Evolutionary conservation across 768 basidiomycete genomes (phyloP), one percentile per base, ranked within the genome.

Genomic region (Lentinula guzmanii): DNA sequence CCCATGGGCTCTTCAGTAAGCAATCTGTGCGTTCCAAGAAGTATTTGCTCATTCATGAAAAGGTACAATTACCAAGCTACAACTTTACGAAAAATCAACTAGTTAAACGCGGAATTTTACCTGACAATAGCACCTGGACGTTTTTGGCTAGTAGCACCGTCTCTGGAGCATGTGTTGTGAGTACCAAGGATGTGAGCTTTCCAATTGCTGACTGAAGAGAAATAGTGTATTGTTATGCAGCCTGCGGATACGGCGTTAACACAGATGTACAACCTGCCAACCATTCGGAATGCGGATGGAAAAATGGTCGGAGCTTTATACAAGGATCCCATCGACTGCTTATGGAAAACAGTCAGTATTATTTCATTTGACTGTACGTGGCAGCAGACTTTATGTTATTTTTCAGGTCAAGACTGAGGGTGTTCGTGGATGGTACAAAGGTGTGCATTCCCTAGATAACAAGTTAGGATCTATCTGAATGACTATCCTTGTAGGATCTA

Each of bases 31-130:
- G 37, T 54, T 28, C 53, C 58, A 16, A 24, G 24, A 24, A 66
- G 33, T n/a, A 4, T n/a, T 13, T 7, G 37, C 58, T 58, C 33
- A 16, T 4, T 6, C n/a, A 21, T n/a, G 45, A 24, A 4, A 7
- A 91, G 84, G 93, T 95, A 7, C 97, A 99, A 85, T 74, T 99
- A 31, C 97, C 97, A 2, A 91, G 91, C 52, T 99, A 99, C 72
- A 95, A 93, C 66, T 90, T 91, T 72, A 91, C 93, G 33, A 99
- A 99, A 74, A 85, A 82, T 54, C 83, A 88, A 59, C 75, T 99
- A 51, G 83, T 89, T 5, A 77, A 80, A 43, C 76, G 83, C 62
- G 86, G 86, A 3, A 82, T 92, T 61, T 74, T 91, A 45, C 84
- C 86, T 35, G 85, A 86, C 6, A 84, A 93, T 68, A 93, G 89